Evolutionary conservation across 2,329 filamentous ascomycete species (phyloP).

Genomic region (Periconia sp.): DNA sequence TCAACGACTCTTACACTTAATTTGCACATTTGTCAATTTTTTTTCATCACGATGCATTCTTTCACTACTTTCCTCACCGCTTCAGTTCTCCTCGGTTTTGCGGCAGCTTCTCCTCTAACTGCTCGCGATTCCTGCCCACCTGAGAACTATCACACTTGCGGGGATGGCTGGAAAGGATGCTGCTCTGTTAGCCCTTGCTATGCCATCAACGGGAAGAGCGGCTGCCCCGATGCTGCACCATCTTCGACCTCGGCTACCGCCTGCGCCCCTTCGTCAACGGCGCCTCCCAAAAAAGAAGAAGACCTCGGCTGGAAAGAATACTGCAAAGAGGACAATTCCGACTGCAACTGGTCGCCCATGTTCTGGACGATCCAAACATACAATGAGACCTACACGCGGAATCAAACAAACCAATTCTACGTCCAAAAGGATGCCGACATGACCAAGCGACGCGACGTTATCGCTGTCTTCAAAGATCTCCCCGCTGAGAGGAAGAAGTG

Average conservation of each 20-base stretch:
- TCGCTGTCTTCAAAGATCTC: conserved; percentile 2
- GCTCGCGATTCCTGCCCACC: conserved; percentile 1
- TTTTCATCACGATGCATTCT: conserved; percentile 5
- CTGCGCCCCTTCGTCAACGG: not conserved
- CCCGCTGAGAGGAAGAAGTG: conserved; percentile 1
- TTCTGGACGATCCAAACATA: conserved; percentile 1
- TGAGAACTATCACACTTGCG: conserved; percentile 2
- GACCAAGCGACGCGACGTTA: not conserved
- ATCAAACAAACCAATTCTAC: not conserved
- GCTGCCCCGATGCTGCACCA: conserved; percentile 1
- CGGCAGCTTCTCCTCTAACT: conserved; percentile 3
- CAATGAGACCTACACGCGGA: not conserved
- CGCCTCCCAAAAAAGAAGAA: not conserved
- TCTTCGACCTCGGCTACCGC: not conserved
- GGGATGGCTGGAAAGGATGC: conserved; percentile 6
- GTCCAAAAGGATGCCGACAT: not conserved
- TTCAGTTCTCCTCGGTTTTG: conserved; percentile 1
- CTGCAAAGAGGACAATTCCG: conserved; percentile 5
- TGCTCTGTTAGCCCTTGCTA: conserved; percentile 7
- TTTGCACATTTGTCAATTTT: no score
- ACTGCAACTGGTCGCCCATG: conserved; percentile 2
- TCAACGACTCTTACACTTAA: no score
- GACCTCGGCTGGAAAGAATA: not conserved
- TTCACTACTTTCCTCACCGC: conserved; percentile 5
- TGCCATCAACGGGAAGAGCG: conserved; percentile 3